phyloP scores from a whole-genome alignment of 176 grass and related monocot species.

The Pontederia crassipes region DNA sequence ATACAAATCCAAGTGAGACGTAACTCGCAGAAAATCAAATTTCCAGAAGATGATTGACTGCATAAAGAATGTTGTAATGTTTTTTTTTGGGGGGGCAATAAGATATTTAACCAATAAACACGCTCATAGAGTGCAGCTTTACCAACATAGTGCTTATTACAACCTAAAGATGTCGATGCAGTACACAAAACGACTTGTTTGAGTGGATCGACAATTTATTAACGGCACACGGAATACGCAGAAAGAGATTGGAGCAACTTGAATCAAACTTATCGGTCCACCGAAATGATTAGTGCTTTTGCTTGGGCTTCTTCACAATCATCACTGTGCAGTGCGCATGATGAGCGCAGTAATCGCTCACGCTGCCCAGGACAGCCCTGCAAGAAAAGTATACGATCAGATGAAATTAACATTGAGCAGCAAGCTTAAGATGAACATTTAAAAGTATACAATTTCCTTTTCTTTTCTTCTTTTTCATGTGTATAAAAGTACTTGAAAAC shows the following conservation, averaged over 20 bases:
- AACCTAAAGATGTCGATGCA: background rate
- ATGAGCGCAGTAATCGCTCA: slow-evolving; percentile 80
- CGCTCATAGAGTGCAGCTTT: background rate
- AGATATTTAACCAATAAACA: no score
- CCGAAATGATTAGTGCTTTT: slow-evolving; percentile 31
- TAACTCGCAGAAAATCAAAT: no score
- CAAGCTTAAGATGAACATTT: background rate
- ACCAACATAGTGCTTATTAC: background rate
- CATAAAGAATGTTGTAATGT: no score
- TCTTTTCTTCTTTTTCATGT: no score
- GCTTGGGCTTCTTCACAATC: slow-evolving; percentile 88
- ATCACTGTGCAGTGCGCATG: slow-evolving; percentile 90
- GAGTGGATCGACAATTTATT: background rate
- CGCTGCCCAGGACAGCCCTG: slow-evolving; percentile 79
- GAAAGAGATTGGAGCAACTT: background rate
- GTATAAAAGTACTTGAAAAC: no score
- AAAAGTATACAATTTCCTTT: no score
- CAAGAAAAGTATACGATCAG: background rate
- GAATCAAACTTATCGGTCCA: background rate
- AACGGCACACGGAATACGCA: background rate
- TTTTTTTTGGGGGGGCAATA: no score
- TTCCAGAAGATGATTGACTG: no score
- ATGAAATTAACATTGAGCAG: background rate
- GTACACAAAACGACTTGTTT: background rate
- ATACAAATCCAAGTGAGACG: no score